Conservation (phyloP, 345 rosid species). For the Crucihimalaya himalaica region DNA sequence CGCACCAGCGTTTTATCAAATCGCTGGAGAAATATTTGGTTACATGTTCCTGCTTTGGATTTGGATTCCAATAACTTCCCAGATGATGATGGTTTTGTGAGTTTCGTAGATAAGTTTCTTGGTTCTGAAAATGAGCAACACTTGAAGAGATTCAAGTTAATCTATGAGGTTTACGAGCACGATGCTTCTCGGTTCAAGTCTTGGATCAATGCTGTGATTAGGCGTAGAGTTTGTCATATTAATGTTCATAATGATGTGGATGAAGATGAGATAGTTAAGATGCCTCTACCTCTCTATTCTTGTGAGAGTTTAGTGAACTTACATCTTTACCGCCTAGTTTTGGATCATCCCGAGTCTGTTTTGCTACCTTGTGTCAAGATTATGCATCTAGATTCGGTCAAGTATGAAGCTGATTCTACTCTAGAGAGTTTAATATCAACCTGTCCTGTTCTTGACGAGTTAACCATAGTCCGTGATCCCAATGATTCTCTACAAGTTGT, state of each 20-base stretch:
- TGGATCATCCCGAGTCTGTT: slow-evolving; percentile 18
- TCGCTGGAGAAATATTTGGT: background rate
- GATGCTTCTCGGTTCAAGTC: slow-evolving; percentile 32
- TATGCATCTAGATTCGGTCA: slow-evolving; percentile 20
- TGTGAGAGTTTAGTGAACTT: slow-evolving; percentile 15
- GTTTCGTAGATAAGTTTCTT: slow-evolving; percentile 29
- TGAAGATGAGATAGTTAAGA: slow-evolving; percentile 3
- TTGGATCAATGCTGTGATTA: slow-evolving; percentile 22
- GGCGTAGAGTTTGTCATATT: slow-evolving; percentile 17
- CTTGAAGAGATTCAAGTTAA: slow-evolving; percentile 23
- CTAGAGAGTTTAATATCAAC: slow-evolving; percentile 26
- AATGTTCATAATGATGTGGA: background rate
- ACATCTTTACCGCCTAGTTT: slow-evolving; percentile 2
- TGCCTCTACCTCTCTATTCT: slow-evolving; percentile 32
- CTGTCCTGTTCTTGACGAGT: slow-evolving; percentile 27
- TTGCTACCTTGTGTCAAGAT: slow-evolving; percentile 34
- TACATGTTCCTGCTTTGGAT: background rate
- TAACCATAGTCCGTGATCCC: slow-evolving; percentile 17
- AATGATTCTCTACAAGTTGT: slow-evolving; percentile 25
- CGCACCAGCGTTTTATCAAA: background rate
- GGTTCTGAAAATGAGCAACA: slow-evolving; percentile 8
- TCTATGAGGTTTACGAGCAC: slow-evolving; percentile 10
- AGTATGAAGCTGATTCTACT: slow-evolving; percentile 24
- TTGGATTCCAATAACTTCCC: background rate
- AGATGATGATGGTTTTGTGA: background rate